Percentiles rank a stretch among this genome's conserved stretches.
Evolutionary conservation across 2,329 filamentous ascomycete species (phyloP).

Genomic region (Tricladium varicosporioides): DNA sequence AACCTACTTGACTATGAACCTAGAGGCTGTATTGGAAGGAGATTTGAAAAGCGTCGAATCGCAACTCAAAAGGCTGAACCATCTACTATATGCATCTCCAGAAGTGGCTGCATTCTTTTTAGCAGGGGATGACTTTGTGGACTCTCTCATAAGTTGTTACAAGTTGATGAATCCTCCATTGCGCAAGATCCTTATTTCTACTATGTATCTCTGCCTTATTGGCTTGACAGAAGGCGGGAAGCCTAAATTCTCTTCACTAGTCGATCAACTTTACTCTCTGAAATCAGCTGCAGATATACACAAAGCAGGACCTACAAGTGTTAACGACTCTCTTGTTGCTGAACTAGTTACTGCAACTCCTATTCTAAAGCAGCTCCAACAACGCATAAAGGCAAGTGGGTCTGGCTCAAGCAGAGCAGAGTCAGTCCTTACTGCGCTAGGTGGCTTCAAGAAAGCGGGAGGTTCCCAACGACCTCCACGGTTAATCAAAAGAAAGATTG

Average conservation of each 20-base stretch:
- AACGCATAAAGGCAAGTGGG: slow-evolving; percentile 48
- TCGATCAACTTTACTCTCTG: slow-evolving; percentile 80
- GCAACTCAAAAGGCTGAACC: slow-evolving; percentile 57
- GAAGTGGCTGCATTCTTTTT: slow-evolving; percentile 63
- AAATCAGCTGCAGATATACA: slow-evolving; percentile 69
- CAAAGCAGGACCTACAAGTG: slow-evolving; percentile 51
- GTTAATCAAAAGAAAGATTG: slow-evolving; percentile 51
- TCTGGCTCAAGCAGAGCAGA: slow-evolving; percentile 54
- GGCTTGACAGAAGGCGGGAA: slow-evolving; percentile 65
- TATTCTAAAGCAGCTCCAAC: slow-evolving; percentile 61
- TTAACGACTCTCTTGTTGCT: slow-evolving; percentile 71
- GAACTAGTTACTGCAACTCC: slow-evolving; percentile 81
- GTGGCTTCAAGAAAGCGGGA: slow-evolving; percentile 57
- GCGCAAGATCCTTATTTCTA: slow-evolving; percentile 67
- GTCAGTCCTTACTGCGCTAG: slow-evolving; percentile 60
- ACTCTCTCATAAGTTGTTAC: slow-evolving; percentile 68
- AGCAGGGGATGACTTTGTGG: slow-evolving; percentile 83
- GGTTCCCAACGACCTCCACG: slow-evolving; percentile 50
- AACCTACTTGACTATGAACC: slow-evolving; percentile 55
- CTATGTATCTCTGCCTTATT: slow-evolving; percentile 71
- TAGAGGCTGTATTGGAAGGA: slow-evolving; percentile 60
- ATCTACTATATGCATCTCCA: slow-evolving; percentile 61
- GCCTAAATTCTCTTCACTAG: slow-evolving; percentile 70
- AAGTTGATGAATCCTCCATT: slow-evolving; percentile 61
- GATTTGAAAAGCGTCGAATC: slow-evolving; percentile 54